Conservation (phyloP, 768 basidiomycete genomes). For the Lactifluus hygrophoroides region DNA sequence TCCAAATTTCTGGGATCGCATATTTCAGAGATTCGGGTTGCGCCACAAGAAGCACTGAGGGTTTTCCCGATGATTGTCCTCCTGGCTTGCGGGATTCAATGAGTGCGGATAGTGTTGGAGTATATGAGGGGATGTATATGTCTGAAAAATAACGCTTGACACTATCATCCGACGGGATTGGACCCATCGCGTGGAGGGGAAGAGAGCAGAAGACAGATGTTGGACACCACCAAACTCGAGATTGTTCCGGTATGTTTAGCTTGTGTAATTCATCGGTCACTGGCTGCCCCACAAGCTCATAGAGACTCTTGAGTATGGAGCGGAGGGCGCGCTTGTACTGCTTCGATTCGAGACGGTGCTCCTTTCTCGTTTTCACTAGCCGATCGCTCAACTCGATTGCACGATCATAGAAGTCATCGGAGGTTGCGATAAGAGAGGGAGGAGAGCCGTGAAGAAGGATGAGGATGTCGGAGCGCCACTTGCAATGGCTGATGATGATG, state of each 20-base stretch:
- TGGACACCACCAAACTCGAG: conserved; percentile 16
- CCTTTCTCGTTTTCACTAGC: not conserved
- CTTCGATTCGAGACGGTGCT: not conserved
- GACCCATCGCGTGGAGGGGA: conserved; percentile 14
- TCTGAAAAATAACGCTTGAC: not conserved
- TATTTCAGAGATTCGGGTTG: not conserved
- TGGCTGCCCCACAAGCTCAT: not conserved
- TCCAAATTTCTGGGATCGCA: too few relatives aligned
- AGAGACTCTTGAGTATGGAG: not conserved
- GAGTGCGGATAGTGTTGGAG: too few relatives aligned
- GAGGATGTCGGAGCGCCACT: not conserved
- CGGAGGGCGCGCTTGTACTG: not conserved
- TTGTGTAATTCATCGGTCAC: not conserved
- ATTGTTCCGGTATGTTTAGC: not conserved
- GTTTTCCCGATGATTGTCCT: not conserved
- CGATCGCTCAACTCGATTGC: not conserved
- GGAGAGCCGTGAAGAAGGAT: not conserved
- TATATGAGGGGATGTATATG: too few relatives aligned
- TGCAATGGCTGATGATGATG: conserved; percentile 1
- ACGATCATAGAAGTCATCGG: not conserved
- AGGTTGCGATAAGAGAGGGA: not conserved
- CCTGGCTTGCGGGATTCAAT: too few relatives aligned
- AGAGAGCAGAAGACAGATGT: conserved; percentile 3
- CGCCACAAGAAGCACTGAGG: not conserved
- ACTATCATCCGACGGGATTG: not conserved